phyloP scores from a whole-genome alignment of 352 stramenopile species.

The Globisporangium iwayamae region DNA sequence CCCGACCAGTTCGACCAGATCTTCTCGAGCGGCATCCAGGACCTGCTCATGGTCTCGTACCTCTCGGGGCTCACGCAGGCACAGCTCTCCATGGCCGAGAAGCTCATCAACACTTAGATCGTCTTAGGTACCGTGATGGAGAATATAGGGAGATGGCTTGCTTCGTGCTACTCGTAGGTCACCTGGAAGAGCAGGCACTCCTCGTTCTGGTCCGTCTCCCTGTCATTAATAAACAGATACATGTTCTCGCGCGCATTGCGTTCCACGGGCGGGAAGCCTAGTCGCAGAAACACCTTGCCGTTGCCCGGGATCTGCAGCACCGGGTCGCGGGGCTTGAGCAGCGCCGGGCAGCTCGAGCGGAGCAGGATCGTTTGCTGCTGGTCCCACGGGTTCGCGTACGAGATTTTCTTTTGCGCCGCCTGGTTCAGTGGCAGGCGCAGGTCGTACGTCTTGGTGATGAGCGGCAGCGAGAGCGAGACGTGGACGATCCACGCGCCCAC shows the following conservation, averaged over 20 bases:
- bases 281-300: constrained; percentile 50
- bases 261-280: constrained; percentile 32
- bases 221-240: constrained; percentile 92
- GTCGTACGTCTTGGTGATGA: constrained; percentile 92
- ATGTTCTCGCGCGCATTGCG: constrained; percentile 35
- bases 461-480: constrained; percentile 63
- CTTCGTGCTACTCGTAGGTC: constrained; percentile 37
- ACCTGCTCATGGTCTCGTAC: constrained; percentile 99
- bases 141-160: background rate
- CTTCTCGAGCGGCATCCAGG: constrained; percentile 96
- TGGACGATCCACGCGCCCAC: constrained; percentile 88
- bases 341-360: constrained; percentile 64
- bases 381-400: constrained; percentile 92
- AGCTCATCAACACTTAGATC: constrained; percentile 92
- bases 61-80: constrained; percentile 96
- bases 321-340: constrained; percentile 73
- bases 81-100: constrained; percentile 97
- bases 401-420: constrained; percentile 89
- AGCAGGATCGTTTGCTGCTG: constrained; percentile 78
- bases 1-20: constrained; percentile 95
- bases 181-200: constrained; percentile 90
- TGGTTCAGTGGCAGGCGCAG: constrained; percentile 59
- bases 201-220: constrained; percentile 88
- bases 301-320: constrained; percentile 49
- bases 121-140: constrained; percentile 1